Base-by-base conservation (phyloP, 2,329 filamentous ascomycete species). In the Chalaropsis ovoidea region DNA sequence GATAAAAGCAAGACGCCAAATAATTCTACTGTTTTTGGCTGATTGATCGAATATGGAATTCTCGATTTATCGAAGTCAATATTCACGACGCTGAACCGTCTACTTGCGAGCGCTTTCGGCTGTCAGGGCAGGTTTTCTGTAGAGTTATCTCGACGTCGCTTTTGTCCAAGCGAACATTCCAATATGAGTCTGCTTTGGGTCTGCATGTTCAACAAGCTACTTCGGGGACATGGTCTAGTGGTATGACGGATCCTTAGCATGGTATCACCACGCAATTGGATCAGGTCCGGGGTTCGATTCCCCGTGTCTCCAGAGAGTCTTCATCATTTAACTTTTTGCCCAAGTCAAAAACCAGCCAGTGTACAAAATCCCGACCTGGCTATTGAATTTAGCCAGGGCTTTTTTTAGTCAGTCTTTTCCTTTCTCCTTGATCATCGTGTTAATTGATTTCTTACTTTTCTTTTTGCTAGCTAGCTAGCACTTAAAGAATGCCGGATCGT, bases 261-360 rank as follows among this genome's bases (percentile, higher is more conserved):
- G 2, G 27, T 47, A 47, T 1, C 3, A 47, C 15, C 43, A n/a
- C 3, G n/a, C 43, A 47, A n/a, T 19, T 67, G 63, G 66, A 67
- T 67, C 66, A 67, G 66, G 66, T 67, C 66, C 66, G 66, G 66
- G 60, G 63, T 67, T 67, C 63, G 60, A 67, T 67, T 67, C 66
- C 66, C 66, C 66, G 66, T 67, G 66, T 67, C 66, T 67, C 66
- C 66, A 67, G 8, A 39, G 31, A 17, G 15, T 47, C 15, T 47
- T 6, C 5, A 31, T 31, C 2, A 31, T 31, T 19, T 17, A 47
- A 7, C n/a, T 5, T 19, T 47, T 19, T n/a, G 43, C 43, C 17
- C 15, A 2, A 6, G 15, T 1, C n/a, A 10, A 15, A 47, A 47
- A 39, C 35, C 8, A 39, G 8, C 6, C 31, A 3, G 2, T 31